Percentiles rank a stretch among this genome's conserved stretches.
Evolutionary conservation across 208 protist species (phyloP).

Genomic region (Trichomonas gallinae): DNA sequence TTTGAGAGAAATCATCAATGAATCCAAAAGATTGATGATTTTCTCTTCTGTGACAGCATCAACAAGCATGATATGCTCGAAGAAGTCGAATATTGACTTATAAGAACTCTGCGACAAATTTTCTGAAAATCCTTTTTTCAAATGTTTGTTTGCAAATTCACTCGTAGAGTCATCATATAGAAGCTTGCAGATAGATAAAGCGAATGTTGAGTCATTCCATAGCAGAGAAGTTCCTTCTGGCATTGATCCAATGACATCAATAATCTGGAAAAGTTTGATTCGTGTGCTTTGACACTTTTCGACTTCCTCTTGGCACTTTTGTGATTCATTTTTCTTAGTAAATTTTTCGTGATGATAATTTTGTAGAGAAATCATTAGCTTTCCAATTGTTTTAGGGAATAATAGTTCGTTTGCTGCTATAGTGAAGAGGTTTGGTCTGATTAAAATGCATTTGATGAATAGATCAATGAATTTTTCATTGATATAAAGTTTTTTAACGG

Average conservation of each 20-base stretch:
- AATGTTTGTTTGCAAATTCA: background rate
- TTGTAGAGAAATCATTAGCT: background rate
- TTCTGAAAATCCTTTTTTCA: background rate
- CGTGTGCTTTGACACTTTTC: too few relatives aligned
- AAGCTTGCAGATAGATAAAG: background rate
- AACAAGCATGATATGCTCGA: background rate
- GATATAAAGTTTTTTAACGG: background rate
- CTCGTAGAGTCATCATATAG: background rate
- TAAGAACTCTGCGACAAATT: background rate
- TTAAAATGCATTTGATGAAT: background rate
- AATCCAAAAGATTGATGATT: background rate
- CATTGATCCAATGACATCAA: background rate
- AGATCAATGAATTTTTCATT: background rate
- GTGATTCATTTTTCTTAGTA: too few relatives aligned
- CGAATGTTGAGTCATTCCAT: background rate
- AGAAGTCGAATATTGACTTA: background rate
- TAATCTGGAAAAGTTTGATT: background rate
- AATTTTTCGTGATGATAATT: background rate
- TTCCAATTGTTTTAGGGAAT: background rate
- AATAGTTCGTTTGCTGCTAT: background rate
- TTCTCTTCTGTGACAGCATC: background rate
- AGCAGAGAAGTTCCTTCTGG: background rate
- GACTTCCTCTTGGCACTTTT: too few relatives aligned
- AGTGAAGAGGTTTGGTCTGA: background rate
- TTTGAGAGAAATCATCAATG: background rate